phyloP scores from a whole-genome alignment of 1,139 yeast genomes.

The Geotrichum restrictum region DNA sequence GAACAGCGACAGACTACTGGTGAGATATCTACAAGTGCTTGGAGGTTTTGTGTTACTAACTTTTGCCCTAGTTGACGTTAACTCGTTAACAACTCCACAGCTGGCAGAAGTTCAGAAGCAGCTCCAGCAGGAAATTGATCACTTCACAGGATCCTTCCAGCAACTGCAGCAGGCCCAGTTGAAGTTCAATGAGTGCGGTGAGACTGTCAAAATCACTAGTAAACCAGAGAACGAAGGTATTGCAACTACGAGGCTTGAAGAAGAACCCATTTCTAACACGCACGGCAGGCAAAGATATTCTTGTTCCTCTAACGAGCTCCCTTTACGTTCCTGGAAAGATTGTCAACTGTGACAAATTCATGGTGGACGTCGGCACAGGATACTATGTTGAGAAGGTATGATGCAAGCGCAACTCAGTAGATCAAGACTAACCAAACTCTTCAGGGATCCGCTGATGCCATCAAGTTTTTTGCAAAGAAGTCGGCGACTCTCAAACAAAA shows the following conservation, averaged over 20 bases:
- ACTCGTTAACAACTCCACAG: slow-evolving; percentile 75
- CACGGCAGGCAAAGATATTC: slow-evolving; percentile 47
- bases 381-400: slow-evolving; percentile 75
- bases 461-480: slow-evolving; percentile 68
- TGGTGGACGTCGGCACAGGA: slow-evolving; percentile 96
- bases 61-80: slow-evolving; percentile 47
- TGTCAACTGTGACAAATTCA: slow-evolving; percentile 46
- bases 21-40: neutral
- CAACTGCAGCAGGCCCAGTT: slow-evolving; percentile 80
- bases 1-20: slow-evolving; percentile 16
- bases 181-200: slow-evolving; percentile 77
- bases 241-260: neutral
- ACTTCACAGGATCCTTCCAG: slow-evolving; percentile 75
- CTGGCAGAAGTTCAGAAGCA: slow-evolving; percentile 77
- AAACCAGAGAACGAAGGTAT: slow-evolving; percentile 42
- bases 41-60: neutral
- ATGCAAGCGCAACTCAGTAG: too few relatives aligned
- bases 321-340: slow-evolving; percentile 80
- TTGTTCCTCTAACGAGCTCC: slow-evolving; percentile 86
- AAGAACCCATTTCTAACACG: neutral
- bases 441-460: slow-evolving; percentile 55
- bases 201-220: slow-evolving; percentile 60
- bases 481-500: slow-evolving; percentile 70
- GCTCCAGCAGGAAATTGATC: slow-evolving; percentile 80
- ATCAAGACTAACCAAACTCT: too few relatives aligned